These are phyloP conservation scores for Exophiala alcalophila DNA, from an alignment of 2,329 filamentous ascomycete species.

Conservation along the genomic window DNA sequence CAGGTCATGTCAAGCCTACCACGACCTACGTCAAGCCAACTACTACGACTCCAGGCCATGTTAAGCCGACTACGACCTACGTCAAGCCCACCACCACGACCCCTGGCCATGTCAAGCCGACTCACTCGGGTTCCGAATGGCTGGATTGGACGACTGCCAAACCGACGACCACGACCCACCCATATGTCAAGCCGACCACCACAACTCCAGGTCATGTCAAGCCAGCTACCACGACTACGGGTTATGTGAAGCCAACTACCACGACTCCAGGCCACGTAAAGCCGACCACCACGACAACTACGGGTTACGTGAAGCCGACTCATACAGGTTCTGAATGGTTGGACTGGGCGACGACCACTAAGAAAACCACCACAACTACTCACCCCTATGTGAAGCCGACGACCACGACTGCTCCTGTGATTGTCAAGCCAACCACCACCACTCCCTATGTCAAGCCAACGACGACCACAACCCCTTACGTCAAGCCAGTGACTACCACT, in stretches of 20 bases:
- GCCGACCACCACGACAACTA: too few species aligned
- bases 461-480: background rate
- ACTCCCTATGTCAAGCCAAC: background rate
- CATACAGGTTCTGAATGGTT: conserved; percentile 4
- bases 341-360: conserved; percentile 1
- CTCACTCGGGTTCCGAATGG: background rate
- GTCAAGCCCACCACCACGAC: background rate
- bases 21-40: background rate
- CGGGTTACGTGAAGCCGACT: too few species aligned
- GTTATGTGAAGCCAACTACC: too few species aligned
- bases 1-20: background rate
- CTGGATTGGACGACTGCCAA: background rate
- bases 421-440: background rate
- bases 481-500: too few species aligned
- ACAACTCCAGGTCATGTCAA: too few species aligned
- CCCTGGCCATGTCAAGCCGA: background rate
- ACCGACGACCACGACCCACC: background rate
- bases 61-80: background rate
- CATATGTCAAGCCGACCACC: too few species aligned
- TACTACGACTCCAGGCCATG: background rate
- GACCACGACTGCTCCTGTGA: background rate
- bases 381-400: background rate
- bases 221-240: too few species aligned
- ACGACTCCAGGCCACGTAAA: too few species aligned
- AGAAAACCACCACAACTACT: background rate